Percentiles rank a stretch among this genome's conserved stretches.
Evolutionary conservation across 208 protist species (phyloP).

Genomic region (Trypanosoma vivax): DNA sequence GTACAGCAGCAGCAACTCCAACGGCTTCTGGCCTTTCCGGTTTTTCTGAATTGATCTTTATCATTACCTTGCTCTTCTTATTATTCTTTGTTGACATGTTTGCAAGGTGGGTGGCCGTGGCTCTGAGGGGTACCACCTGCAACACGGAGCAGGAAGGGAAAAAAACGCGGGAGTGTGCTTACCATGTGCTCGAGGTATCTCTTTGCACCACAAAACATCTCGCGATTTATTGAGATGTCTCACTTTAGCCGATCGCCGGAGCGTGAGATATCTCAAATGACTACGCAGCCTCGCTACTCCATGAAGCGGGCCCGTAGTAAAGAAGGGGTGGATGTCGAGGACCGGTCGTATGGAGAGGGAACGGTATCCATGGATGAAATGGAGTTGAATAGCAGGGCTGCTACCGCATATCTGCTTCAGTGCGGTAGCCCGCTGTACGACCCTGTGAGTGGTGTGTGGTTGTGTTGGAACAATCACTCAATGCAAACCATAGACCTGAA

Average conservation of each 20-base stretch:
- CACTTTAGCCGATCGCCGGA: conserved; percentile 62
- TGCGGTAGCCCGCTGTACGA: conserved; percentile 77
- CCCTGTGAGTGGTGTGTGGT: conserved; percentile 40
- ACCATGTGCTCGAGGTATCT: conserved; percentile 19
- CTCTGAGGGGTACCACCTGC: too few relatives aligned
- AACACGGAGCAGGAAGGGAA: not conserved
- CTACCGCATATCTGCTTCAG: conserved; percentile 33
- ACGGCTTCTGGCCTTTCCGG: too few relatives aligned
- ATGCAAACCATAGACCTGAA: conserved; percentile 22
- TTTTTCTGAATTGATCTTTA: too few relatives aligned
- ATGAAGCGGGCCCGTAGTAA: not conserved
- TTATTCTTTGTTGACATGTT: too few relatives aligned
- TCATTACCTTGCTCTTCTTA: too few relatives aligned
- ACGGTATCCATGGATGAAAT: not conserved
- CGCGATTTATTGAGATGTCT: conserved; percentile 53
- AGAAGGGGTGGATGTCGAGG: not conserved
- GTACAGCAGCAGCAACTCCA: too few relatives aligned
- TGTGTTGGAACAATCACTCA: conserved; percentile 60
- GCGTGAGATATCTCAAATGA: conserved; percentile 69
- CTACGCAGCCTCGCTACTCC: conserved; percentile 21
- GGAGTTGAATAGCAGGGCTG: conserved; percentile 3
- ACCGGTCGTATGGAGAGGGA: not conserved
- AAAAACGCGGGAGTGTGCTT: too few relatives aligned
- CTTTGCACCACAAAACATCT: conserved; percentile 48
- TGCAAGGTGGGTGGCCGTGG: too few relatives aligned